Percentiles rank a stretch among this genome's conserved stretches.
Evolutionary conservation across 2,329 filamentous ascomycete genomes (phyloP).

Genomic region (Aspergillus neoniger): DNA sequence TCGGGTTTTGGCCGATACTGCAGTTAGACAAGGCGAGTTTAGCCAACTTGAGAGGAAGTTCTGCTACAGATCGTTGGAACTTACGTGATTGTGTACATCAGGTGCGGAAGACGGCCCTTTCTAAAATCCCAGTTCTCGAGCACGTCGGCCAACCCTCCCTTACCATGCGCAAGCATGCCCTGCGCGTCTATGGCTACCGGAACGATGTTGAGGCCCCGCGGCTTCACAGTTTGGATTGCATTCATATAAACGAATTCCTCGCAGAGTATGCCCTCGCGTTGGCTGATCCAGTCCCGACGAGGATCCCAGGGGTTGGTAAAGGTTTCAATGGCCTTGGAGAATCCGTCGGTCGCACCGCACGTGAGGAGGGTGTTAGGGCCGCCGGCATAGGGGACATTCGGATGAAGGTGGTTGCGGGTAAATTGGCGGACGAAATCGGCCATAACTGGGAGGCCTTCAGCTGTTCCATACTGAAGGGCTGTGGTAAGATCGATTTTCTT

Average conservation of each 20-base stretch:
- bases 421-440: slow-evolving; percentile 79
- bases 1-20: slow-evolving; percentile 88
- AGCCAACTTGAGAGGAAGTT: neutral
- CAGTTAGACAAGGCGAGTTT: neutral
- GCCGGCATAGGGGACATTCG: slow-evolving; percentile 73
- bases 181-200: slow-evolving; percentile 74
- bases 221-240: slow-evolving; percentile 66
- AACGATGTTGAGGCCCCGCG: slow-evolving; percentile 71
- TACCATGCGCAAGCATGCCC: slow-evolving; percentile 75
- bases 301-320: slow-evolving; percentile 76
- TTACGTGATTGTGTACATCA: slow-evolving; percentile 89
- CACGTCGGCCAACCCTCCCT: slow-evolving; percentile 74
- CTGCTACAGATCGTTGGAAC: slow-evolving; percentile 39
- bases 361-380: slow-evolving; percentile 79
- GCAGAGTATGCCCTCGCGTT: slow-evolving; percentile 74
- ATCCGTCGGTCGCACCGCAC: slow-evolving; percentile 82
- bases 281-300: slow-evolving; percentile 64
- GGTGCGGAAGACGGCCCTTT: slow-evolving; percentile 73
- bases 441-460: slow-evolving; percentile 77
- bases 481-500: slow-evolving; percentile 78
- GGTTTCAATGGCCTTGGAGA: slow-evolving; percentile 73
- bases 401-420: slow-evolving; percentile 73
- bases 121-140: slow-evolving; percentile 77
- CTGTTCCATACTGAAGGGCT: slow-evolving; percentile 84
- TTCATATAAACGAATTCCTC: slow-evolving; percentile 83